Conservation (phyloP, 2,329 filamentous ascomycete species). For the Cyanodermella asteris region DNA sequence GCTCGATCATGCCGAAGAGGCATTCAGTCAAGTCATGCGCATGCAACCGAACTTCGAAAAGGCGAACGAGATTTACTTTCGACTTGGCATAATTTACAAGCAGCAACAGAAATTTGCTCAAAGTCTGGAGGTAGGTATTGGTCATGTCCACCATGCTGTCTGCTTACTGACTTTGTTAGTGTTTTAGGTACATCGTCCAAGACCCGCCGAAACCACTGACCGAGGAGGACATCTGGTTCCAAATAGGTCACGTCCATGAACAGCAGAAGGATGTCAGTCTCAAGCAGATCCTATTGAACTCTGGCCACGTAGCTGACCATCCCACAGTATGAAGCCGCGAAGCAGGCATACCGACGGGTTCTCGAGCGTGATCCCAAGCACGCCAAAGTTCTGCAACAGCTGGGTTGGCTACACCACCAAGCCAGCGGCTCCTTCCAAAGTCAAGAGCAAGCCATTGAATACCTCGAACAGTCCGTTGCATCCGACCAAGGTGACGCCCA, state of each 20-base stretch:
- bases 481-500: constrained; percentile 88
- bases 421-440: constrained; percentile 78
- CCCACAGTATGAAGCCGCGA: constrained; percentile 72
- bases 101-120: constrained; percentile 86
- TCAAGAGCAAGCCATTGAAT: constrained; percentile 92
- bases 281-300: background rate
- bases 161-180: constrained; percentile 41
- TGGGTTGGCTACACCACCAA: constrained; percentile 94
- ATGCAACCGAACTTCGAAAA: constrained; percentile 97
- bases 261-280: constrained; percentile 86
- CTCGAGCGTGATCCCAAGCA: constrained; percentile 88
- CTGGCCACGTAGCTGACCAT: constrained; percentile 12
- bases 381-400: constrained; percentile 91
- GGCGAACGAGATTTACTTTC: constrained; percentile 97
- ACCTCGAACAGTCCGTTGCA: constrained; percentile 85
- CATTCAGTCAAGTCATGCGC: constrained; percentile 95
- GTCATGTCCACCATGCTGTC: constrained; percentile 8
- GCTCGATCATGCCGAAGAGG: constrained; percentile 89
- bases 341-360: constrained; percentile 77
- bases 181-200: constrained; percentile 93
- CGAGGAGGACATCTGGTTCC: constrained; percentile 98
- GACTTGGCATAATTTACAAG: constrained; percentile 98
- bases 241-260: constrained; percentile 96
- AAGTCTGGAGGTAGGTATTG: constrained; percentile 56
- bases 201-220: constrained; percentile 82